phyloP scores from a whole-genome alignment of 2,329 filamentous ascomycete genomes.

The Pyricularia sp. region DNA sequence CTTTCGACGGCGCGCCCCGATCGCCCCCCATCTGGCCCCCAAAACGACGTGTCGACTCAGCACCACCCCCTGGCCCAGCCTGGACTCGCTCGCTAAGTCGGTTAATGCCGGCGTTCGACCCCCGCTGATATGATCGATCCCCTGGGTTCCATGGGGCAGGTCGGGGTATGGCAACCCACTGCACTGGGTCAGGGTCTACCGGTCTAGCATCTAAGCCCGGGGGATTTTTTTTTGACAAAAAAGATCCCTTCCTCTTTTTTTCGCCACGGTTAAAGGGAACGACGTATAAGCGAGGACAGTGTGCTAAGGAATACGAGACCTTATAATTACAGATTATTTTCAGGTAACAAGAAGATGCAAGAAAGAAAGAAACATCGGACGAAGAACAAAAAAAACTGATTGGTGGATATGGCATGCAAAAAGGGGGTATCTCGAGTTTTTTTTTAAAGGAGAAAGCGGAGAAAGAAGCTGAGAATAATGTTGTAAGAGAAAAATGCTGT shows the following conservation, averaged over 20 bases:
- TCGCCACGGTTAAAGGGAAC: neutral
- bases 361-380: neutral
- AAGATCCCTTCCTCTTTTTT: neutral
- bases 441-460: neutral
- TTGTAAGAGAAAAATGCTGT: neutral
- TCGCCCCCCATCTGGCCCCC: too few relatives aligned
- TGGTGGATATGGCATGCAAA: too few relatives aligned
- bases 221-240: neutral
- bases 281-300: neutral
- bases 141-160: too few relatives aligned
- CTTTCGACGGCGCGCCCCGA: too few relatives aligned
- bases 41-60: too few relatives aligned
- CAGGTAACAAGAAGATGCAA: neutral
- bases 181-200: too few relatives aligned
- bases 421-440: neutral
- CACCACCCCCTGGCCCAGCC: too few relatives aligned
- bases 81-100: too few relatives aligned
- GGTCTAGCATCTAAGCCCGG: neutral
- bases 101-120: too few relatives aligned
- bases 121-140: too few relatives aligned
- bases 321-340: neutral
- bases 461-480: neutral
- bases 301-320: neutral
- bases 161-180: neutral
- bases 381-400: neutral